phyloP scores from a whole-genome alignment of 1,284 basidiomycete genomes.

The Rhodotorula glutinis region DNA sequence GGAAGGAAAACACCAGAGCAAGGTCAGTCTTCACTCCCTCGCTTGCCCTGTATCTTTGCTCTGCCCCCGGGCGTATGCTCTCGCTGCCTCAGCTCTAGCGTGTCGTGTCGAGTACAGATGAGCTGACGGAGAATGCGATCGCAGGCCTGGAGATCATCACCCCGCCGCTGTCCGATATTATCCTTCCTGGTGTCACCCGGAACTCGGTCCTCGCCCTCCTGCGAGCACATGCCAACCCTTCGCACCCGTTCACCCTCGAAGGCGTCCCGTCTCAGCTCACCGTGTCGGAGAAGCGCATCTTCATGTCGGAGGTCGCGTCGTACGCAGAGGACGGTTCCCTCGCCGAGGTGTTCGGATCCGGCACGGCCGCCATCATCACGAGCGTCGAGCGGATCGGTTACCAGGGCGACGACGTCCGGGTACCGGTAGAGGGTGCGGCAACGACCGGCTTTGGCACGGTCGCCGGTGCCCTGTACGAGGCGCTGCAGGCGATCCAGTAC shows the following conservation, averaged over 20 bases:
- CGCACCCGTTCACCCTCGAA: conserved; percentile 55
- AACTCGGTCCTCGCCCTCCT: conserved; percentile 84
- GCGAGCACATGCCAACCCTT: conserved; percentile 64
- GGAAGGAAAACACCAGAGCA: conserved; percentile 75
- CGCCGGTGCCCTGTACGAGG: conserved; percentile 15
- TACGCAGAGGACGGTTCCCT: conserved; percentile 68
- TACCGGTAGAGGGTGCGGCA: conserved; percentile 63
- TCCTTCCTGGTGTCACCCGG: conserved; percentile 93
- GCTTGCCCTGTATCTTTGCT: too few relatives aligned
- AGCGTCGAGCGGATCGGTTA: conserved; percentile 54
- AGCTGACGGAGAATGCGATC: neutral
- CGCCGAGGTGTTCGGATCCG: conserved; percentile 88
- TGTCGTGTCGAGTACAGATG: too few relatives aligned
- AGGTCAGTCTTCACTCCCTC: conserved; percentile 49
- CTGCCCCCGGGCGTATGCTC: too few relatives aligned
- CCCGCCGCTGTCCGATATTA: conserved; percentile 89
- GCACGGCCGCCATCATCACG: conserved; percentile 69
- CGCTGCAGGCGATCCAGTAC: conserved; percentile 26
- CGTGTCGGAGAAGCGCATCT: conserved; percentile 78
- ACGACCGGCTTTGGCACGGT: conserved; percentile 15
- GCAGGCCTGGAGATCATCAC: conserved; percentile 75
- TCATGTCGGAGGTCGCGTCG: conserved; percentile 80
- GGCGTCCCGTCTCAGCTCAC: conserved; percentile 66
- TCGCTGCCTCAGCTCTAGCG: too few relatives aligned
- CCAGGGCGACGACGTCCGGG: conserved; percentile 71